Evolutionary conservation across 805 yeast species (phyloP).

Genomic region (Metschnikowia orientalis): DNA sequence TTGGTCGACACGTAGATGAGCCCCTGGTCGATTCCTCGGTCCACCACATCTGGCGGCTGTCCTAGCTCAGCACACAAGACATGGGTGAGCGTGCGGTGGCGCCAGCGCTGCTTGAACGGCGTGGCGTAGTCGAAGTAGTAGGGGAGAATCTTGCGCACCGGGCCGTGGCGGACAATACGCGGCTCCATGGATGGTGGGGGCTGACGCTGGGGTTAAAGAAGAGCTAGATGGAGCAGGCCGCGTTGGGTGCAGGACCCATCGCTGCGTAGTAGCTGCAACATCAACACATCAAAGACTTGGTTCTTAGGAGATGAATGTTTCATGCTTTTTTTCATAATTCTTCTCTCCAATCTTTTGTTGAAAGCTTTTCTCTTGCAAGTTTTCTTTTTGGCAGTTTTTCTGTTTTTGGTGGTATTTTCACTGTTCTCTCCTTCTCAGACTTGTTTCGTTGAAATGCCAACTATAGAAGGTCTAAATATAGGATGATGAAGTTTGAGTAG

Average conservation of each 20-base stretch:
- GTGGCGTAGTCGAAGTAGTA: slow-evolving; percentile 30
- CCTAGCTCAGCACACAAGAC: slow-evolving; percentile 34
- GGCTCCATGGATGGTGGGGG: slow-evolving; percentile 5
- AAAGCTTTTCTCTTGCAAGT: too few relatives aligned
- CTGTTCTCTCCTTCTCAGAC: too few relatives aligned
- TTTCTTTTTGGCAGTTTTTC: too few relatives aligned
- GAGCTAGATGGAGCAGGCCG: not conserved
- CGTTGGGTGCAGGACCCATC: not conserved
- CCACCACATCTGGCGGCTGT: slow-evolving; percentile 22
- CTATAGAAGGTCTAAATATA: too few relatives aligned
- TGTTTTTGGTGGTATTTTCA: too few relatives aligned
- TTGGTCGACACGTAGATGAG: slow-evolving; percentile 23
- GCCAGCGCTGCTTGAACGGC: slow-evolving; percentile 38
- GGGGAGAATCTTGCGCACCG: slow-evolving; percentile 34
- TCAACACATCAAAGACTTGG: too few relatives aligned
- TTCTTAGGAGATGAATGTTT: too few relatives aligned
- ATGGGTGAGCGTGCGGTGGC: slow-evolving; percentile 28
- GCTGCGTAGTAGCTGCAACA: not conserved
- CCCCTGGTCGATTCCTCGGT: slow-evolving; percentile 23
- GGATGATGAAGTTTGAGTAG: too few relatives aligned
- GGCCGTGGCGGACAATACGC: slow-evolving; percentile 20
- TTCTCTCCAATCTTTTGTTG: too few relatives aligned
- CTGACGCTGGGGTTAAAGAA: slow-evolving; percentile 1
- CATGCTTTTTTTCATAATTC: too few relatives aligned
- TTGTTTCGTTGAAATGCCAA: too few relatives aligned